These are phyloP conservation scores for Diversispora eburnea DNA, from an alignment of 192 early-diverging fungal genomes.

Conservation along the genomic window DNA sequence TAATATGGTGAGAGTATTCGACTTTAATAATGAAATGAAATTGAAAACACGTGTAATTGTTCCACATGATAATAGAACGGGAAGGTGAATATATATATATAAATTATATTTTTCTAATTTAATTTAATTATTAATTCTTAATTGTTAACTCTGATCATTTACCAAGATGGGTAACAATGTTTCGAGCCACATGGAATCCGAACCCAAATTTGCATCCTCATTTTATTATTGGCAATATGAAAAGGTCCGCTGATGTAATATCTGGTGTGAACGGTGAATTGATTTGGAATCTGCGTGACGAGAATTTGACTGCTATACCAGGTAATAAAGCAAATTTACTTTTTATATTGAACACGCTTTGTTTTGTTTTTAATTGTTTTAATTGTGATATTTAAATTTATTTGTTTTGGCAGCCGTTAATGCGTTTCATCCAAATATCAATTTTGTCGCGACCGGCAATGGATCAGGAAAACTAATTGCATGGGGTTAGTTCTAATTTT, in stretches of 20 bases:
- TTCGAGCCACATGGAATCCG: constrained; percentile 57
- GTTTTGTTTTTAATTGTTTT: neutral
- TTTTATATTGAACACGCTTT: neutral
- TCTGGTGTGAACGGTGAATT: constrained; percentile 50
- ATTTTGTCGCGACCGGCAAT: constrained; percentile 52
- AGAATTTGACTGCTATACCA: constrained; percentile 38
- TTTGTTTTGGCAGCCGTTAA: constrained; percentile 58
- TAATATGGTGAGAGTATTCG: constrained; percentile 52
- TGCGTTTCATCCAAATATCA: constrained; percentile 56
- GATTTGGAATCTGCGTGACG: constrained; percentile 48
- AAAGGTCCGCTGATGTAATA: constrained; percentile 56
- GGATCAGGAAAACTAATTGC: constrained; percentile 56
- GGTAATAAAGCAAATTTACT: neutral
- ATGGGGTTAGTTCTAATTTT: constrained; percentile 36
- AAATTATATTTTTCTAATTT: neutral
- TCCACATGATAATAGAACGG: constrained; percentile 60
- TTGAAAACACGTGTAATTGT: constrained; percentile 40
- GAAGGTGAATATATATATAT: constrained; percentile 36
- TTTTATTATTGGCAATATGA: constrained; percentile 67
- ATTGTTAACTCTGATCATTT: neutral
- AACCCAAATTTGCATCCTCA: constrained; percentile 44
- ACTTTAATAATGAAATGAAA: constrained; percentile 40
- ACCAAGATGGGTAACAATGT: constrained; percentile 60
- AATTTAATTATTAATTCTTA: neutral
- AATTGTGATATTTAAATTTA: constrained; percentile 16